Conservation (phyloP, 2,329 filamentous ascomycete species). For the Xylariaceae sp. region DNA sequence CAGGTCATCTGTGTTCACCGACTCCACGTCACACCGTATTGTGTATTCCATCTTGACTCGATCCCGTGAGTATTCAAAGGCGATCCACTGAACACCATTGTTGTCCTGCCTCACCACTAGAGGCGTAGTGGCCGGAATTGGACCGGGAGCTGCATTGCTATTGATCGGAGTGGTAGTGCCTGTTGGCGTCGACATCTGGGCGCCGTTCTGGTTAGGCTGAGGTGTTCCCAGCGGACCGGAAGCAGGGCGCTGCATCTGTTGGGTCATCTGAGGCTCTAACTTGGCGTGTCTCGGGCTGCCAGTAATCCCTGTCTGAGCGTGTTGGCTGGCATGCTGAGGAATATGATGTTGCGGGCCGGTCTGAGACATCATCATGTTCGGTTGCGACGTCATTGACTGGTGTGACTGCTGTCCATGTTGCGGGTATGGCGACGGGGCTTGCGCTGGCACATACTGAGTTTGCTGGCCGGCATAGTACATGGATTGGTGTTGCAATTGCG, state of each 20-base stretch:
- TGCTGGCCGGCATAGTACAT: conserved; percentile 68
- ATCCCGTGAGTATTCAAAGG: conserved; percentile 95
- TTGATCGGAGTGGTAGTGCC: conserved; percentile 53
- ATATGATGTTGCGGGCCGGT: conserved; percentile 52
- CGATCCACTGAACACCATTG: conserved; percentile 98
- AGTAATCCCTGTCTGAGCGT: conserved; percentile 51
- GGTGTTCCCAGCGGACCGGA: conserved; percentile 46
- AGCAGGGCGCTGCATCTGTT: conserved; percentile 56
- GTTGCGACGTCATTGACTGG: conserved; percentile 58
- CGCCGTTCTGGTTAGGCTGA: conserved; percentile 41
- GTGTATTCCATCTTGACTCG: conserved; percentile 99
- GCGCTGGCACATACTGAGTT: conserved; percentile 59
- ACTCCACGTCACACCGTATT: conserved; percentile 96
- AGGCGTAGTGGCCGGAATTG: conserved; percentile 93
- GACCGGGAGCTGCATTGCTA: conserved; percentile 86
- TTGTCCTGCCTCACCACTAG: conserved; percentile 90
- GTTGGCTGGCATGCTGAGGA: conserved; percentile 54
- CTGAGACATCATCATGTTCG: conserved; percentile 63
- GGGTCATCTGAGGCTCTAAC: conserved; percentile 57
- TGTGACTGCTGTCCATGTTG: conserved; percentile 53
- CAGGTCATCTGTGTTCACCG: conserved; percentile 83
- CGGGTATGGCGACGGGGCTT: conserved; percentile 58
- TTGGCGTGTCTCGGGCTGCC: conserved; percentile 58
- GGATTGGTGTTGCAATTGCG: conserved; percentile 71
- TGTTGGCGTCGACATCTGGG: conserved; percentile 41